Conservation (phyloP, 73 alveolate genomes). For the Paramecium sexaurelia region DNA sequence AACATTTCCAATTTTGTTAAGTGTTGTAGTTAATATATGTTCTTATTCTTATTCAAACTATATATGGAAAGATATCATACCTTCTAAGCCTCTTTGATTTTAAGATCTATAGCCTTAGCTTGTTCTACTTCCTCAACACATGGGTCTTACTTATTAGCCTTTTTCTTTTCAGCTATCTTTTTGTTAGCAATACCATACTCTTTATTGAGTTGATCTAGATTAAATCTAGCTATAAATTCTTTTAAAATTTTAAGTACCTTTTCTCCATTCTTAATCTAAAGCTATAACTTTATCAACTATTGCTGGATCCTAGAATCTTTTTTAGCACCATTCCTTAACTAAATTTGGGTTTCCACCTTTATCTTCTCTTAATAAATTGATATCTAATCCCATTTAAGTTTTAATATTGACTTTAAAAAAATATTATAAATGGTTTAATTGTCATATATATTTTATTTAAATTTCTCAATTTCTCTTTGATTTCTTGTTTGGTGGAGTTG, state of each 20-base stretch:
- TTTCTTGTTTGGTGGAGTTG: neutral
- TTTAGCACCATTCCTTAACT: constrained; percentile 47
- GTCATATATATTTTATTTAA: neutral
- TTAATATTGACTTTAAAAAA: neutral
- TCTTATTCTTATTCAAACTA: constrained; percentile 38
- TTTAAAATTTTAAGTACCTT: constrained; percentile 51
- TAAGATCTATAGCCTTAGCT: constrained; percentile 73
- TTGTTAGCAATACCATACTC: constrained; percentile 74
- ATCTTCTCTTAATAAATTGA: constrained; percentile 66
- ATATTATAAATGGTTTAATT: neutral
- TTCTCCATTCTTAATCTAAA: constrained; percentile 88
- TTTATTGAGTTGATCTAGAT: constrained; percentile 75
- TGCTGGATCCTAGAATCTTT: constrained; percentile 58
- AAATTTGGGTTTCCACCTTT: constrained; percentile 67
- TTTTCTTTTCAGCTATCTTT: constrained; percentile 80
- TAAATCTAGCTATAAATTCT: constrained; percentile 66
- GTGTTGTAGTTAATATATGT: constrained; percentile 31
- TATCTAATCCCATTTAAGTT: constrained; percentile 65
- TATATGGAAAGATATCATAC: neutral
- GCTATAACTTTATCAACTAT: constrained; percentile 69
- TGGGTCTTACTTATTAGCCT: constrained; percentile 71
- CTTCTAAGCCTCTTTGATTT: constrained; percentile 62
- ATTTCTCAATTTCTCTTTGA: constrained; percentile 45
- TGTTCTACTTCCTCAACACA: constrained; percentile 56
- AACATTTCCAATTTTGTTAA: constrained; percentile 84